Evolutionary conservation across 768 basidiomycete genomes (phyloP), one percentile per base, ranked within the genome.

Genomic region (Dendrothele bispora): DNA sequence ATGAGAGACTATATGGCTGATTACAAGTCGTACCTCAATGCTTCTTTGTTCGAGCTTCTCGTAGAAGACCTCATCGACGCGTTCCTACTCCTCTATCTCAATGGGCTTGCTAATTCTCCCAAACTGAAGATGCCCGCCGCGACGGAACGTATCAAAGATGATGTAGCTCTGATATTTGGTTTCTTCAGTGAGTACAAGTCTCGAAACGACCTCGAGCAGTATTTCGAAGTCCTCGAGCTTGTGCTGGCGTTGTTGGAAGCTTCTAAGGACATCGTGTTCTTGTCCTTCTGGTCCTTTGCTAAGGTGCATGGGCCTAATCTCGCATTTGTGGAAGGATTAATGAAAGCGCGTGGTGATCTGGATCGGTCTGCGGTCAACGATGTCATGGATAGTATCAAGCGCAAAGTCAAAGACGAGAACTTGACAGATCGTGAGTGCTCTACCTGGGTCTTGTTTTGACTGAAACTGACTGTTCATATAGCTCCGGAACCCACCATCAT

Each of bases 1-100:
- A 90, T 98, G 77, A 80, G 86, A 44, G 97, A 99, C 60, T 98
- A 98, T 68, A 93, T 94, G 84, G 65, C 77, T n/a, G 97, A 98
- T 67, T 95, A 91, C 64, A 90, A 95, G 61, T 77, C 81, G 37
- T 97, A 86, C 60, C 84, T 99, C 50, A 97, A 98, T 61, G 77
- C 90, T 12, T 85, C 90, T 5, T 77, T 99, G 37, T 84, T 98
- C 54, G 95, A 98, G 52, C 78, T 98, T 20, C 75, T 98, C 27
- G 74, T 97, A 14, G 95, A 97, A 61, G 94, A 98, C 60, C 81
- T 98, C 27, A 74, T 98, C 45, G 93, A 98, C 61, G 71, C 86
- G 5, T 95, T 95, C 73, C 77, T 99, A 29, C 84, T 95, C 60
- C 77, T 79, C 7, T 98, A 98, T 65, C 83, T 99, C 58, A 91